These are phyloP conservation scores for Sungouiella blattae DNA, from an alignment of 805 yeast species.

Conservation along the genomic window DNA sequence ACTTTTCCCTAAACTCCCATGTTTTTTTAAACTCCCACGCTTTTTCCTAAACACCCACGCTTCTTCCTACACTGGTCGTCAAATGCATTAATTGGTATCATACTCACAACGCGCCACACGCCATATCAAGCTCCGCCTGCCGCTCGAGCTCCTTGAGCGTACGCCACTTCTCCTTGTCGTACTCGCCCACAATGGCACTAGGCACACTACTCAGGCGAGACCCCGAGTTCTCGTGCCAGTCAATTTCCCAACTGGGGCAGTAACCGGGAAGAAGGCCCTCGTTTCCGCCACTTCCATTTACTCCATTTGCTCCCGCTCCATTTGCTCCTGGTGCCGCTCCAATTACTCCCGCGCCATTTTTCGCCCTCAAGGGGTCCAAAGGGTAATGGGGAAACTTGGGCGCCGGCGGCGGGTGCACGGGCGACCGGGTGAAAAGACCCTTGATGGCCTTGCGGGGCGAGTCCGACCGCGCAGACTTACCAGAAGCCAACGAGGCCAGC, in stretches of 20 bases:
- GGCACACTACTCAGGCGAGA: conserved; percentile 48
- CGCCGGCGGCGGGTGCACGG: conserved; percentile 7
- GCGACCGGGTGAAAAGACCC: conserved; percentile 10
- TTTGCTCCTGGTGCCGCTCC: too few species aligned
- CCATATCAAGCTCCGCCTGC: conserved; percentile 5
- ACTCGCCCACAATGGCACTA: conserved; percentile 58
- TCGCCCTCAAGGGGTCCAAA: not conserved
- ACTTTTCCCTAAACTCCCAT: too few species aligned
- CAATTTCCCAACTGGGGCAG: conserved; percentile 24
- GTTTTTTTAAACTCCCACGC: too few species aligned
- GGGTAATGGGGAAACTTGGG: not conserved
- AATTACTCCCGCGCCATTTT: too few species aligned
- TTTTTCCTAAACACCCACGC: too few species aligned
- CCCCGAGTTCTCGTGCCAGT: conserved; percentile 30
- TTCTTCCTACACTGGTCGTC: too few species aligned
- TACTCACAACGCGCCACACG: too few species aligned
- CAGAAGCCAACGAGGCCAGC: conserved; percentile 24
- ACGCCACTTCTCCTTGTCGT: conserved; percentile 65
- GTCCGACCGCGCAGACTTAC: conserved; percentile 26
- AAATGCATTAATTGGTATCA: too few species aligned
- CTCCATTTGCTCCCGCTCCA: too few species aligned
- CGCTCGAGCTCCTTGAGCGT: conserved; percentile 39
- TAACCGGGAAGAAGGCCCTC: not conserved
- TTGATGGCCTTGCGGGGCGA: conserved; percentile 31
- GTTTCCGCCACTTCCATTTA: too few species aligned